Conservation (phyloP, 1,284 basidiomycete genomes). For the Cutaneotrichosporon curvatum region DNA sequence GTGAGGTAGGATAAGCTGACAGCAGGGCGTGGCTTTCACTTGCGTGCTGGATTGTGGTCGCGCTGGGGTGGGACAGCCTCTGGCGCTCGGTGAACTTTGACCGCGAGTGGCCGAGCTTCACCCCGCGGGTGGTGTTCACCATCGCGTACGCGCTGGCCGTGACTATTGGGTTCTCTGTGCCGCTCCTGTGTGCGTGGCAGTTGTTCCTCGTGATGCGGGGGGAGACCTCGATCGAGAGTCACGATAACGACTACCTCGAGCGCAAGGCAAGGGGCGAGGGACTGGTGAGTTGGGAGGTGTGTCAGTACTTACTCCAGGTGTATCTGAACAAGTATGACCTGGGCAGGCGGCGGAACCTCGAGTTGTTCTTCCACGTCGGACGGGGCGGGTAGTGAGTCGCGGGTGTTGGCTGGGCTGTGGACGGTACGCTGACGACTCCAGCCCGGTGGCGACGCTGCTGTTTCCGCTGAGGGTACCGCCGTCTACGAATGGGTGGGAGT, state of each 20-base stretch:
- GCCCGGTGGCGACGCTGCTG: slow-evolving; percentile 67
- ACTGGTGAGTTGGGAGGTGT: slow-evolving; percentile 52
- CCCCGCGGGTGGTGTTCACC: slow-evolving; percentile 65
- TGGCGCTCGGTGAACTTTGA: slow-evolving; percentile 56
- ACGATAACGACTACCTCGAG: slow-evolving; percentile 76
- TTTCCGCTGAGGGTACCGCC: slow-evolving; percentile 74
- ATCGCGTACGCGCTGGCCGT: slow-evolving; percentile 68
- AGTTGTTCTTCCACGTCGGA: slow-evolving; percentile 84
- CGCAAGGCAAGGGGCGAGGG: slow-evolving; percentile 62
- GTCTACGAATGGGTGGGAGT: slow-evolving; percentile 76
- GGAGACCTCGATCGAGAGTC: slow-evolving; percentile 85
- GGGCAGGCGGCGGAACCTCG: slow-evolving; percentile 66
- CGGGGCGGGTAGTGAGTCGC: slow-evolving; percentile 66
- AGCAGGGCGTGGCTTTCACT: slow-evolving; percentile 65
- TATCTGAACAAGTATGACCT: slow-evolving; percentile 91
- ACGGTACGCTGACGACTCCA: slow-evolving; percentile 40
- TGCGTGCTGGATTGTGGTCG: slow-evolving; percentile 54
- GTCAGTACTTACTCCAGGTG: slow-evolving; percentile 44
- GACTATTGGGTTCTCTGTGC: slow-evolving; percentile 66
- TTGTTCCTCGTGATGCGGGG: slow-evolving; percentile 66
- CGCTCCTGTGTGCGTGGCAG: slow-evolving; percentile 74
- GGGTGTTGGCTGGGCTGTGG: neutral
- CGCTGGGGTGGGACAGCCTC: slow-evolving; percentile 56
- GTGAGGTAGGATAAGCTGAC: slow-evolving; percentile 50
- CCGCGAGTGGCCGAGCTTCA: slow-evolving; percentile 55